A percentile compares a stretch with the other conserved stretches of the same genome.
These are phyloP conservation scores for Isatis tinctoria DNA, from an alignment of 345 rosid genomes.

Conservation along the genomic window DNA sequence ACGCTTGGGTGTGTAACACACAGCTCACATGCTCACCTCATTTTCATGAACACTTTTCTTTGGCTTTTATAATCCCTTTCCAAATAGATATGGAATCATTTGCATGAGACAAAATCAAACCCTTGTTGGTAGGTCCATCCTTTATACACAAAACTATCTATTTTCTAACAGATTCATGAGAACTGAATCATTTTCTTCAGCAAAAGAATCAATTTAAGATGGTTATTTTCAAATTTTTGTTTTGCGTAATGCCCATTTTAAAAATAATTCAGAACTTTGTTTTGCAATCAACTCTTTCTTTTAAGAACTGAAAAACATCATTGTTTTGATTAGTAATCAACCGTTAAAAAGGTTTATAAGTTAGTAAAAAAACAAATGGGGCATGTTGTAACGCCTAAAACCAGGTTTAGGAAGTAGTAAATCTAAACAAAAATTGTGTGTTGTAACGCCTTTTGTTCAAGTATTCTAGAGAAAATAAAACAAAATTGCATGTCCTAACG, in stretches of 20 bases:
- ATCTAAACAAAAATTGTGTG: not conserved
- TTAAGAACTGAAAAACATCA: not conserved
- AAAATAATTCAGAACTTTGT: too few species aligned
- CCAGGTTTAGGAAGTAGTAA: not conserved
- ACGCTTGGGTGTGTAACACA: not conserved
- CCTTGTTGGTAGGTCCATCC: not conserved
- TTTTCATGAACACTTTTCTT: not conserved
- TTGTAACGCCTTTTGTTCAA: not conserved
- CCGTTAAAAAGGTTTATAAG: not conserved
- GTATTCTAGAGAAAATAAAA: not conserved
- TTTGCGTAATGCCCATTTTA: not conserved
- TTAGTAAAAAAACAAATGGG: not conserved
- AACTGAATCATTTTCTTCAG: not conserved
- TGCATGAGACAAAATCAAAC: not conserved
- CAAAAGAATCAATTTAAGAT: not conserved
- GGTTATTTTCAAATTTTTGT: not conserved
- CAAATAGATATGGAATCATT: not conserved
- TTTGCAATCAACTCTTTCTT: too few species aligned
- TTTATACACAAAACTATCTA: not conserved
- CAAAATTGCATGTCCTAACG: constrained; percentile 26
- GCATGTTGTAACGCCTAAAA: constrained; percentile 2
- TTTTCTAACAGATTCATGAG: not conserved
- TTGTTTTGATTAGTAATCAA: not conserved
- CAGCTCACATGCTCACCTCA: not conserved
- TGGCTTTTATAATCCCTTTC: not conserved